These are phyloP conservation scores for Aquanectria penicillioides DNA, from an alignment of 2,329 filamentous ascomycete genomes.

Conservation along the genomic window DNA sequence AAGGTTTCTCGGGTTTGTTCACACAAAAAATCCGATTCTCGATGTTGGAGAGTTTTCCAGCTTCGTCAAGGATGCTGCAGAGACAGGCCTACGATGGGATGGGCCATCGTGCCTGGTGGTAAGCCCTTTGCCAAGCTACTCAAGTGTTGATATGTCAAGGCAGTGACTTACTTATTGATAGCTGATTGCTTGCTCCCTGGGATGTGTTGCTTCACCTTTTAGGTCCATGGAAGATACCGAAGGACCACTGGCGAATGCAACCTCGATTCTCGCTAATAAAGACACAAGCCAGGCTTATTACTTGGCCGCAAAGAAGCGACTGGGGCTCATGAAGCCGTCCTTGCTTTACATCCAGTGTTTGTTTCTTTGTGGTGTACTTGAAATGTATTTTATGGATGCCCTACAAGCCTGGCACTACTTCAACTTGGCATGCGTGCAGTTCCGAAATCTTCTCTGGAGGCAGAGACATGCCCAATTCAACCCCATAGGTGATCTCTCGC, in stretches of 20 bases:
- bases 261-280: background rate
- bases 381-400: slow-evolving; percentile 53
- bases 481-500: background rate
- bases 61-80: slow-evolving; percentile 8
- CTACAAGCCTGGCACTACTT: slow-evolving; percentile 50
- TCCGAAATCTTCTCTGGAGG: slow-evolving; percentile 48
- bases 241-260: background rate
- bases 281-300: slow-evolving; percentile 35
- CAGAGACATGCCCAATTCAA: slow-evolving; percentile 3
- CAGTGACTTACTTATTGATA: background rate
- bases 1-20: slow-evolving; percentile 16
- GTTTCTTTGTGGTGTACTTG: slow-evolving; percentile 51
- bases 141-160: too few species aligned
- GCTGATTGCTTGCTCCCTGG: slow-evolving; percentile 36
- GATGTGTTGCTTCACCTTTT: slow-evolving; percentile 34
- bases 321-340: slow-evolving; percentile 38
- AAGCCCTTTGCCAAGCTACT: background rate
- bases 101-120: slow-evolving; percentile 37
- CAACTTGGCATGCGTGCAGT: slow-evolving; percentile 33
- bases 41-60: slow-evolving; percentile 11
- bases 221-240: background rate
- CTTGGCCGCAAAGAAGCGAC: slow-evolving; percentile 37
- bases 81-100: slow-evolving; percentile 37
- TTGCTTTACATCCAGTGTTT: slow-evolving; percentile 50
- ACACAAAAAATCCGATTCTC: slow-evolving; percentile 25